Conservation (phyloP, 2,329 filamentous ascomycete genomes). For the Ophiostoma tasmaniense region DNA sequence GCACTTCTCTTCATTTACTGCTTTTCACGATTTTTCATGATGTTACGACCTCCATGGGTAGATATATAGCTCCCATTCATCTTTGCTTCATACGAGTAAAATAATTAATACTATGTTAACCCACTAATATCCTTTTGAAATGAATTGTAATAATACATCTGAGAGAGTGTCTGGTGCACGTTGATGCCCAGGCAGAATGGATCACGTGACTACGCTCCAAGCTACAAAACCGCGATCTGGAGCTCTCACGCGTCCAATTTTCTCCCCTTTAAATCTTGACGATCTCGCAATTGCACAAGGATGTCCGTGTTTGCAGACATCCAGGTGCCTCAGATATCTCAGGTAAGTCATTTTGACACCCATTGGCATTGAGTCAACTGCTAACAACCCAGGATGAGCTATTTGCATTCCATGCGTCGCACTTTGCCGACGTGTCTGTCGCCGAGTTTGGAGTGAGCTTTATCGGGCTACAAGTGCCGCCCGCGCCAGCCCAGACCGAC, state of each 20-base stretch:
- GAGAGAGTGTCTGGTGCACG: no score
- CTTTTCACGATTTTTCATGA: neutral
- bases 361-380: neutral
- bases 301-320: slow-evolving; percentile 4
- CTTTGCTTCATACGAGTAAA: neutral
- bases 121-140: no score
- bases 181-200: neutral
- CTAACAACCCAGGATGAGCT: slow-evolving; percentile 46
- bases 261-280: slow-evolving; percentile 1
- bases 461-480: slow-evolving; percentile 12
- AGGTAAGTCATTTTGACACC: slow-evolving; percentile 25
- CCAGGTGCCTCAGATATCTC: slow-evolving; percentile 29
- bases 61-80: neutral
- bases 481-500: neutral
- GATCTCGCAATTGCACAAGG: slow-evolving; percentile 5
- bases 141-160: no score
- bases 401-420: slow-evolving; percentile 46
- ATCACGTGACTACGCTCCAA: neutral
- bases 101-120: no score
- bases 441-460: slow-evolving; percentile 41
- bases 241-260: neutral
- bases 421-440: slow-evolving; percentile 46
- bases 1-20: neutral
- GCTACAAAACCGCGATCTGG: neutral
- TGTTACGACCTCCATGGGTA: neutral